These are phyloP conservation scores for Ustulina deusta DNA, from an alignment of 2,329 filamentous ascomycete species.

Conservation along the genomic window DNA sequence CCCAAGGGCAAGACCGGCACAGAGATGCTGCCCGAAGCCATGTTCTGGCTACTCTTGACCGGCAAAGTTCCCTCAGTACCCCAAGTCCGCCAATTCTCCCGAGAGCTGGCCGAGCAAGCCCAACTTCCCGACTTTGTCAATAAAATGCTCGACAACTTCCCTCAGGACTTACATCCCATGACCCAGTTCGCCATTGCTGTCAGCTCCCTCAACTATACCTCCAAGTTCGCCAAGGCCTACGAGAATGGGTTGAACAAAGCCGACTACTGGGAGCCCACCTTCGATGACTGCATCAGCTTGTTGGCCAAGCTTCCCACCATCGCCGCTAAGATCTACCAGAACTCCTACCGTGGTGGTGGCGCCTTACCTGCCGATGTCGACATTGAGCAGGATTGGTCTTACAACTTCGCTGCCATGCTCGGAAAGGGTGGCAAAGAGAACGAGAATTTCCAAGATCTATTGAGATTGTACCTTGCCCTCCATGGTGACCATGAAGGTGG, in stretches of 20 bases:
- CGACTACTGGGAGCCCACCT: constrained; percentile 98
- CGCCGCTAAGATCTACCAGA: constrained; percentile 97
- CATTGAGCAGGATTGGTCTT: constrained; percentile 91
- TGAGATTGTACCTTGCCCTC: constrained; percentile 93
- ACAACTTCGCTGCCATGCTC: constrained; percentile 97
- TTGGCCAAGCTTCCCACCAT: constrained; percentile 97
- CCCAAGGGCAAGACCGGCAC: constrained; percentile 93
- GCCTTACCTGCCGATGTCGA: constrained; percentile 82
- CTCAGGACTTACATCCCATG: constrained; percentile 94
- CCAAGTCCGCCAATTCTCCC: constrained; percentile 85
- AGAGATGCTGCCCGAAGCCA: constrained; percentile 98
- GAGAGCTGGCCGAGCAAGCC: constrained; percentile 88
- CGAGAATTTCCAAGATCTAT: constrained; percentile 93
- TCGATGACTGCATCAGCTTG: constrained; percentile 93
- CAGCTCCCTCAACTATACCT: constrained; percentile 94
- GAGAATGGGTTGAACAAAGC: constrained; percentile 92
- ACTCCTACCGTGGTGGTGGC: constrained; percentile 80
- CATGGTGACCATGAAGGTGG: constrained; percentile 99
- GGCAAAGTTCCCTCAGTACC: constrained; percentile 86
- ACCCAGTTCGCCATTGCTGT: constrained; percentile 97
- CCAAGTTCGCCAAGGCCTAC: constrained; percentile 92
- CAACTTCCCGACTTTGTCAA: constrained; percentile 84
- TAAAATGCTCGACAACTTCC: constrained; percentile 91
- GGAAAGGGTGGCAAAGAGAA: constrained; percentile 90
- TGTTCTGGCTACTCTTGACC: constrained; percentile 99